phyloP scores from a whole-genome alignment of 2,329 filamentous ascomycete genomes.

The Aureobasidium musti region DNA sequence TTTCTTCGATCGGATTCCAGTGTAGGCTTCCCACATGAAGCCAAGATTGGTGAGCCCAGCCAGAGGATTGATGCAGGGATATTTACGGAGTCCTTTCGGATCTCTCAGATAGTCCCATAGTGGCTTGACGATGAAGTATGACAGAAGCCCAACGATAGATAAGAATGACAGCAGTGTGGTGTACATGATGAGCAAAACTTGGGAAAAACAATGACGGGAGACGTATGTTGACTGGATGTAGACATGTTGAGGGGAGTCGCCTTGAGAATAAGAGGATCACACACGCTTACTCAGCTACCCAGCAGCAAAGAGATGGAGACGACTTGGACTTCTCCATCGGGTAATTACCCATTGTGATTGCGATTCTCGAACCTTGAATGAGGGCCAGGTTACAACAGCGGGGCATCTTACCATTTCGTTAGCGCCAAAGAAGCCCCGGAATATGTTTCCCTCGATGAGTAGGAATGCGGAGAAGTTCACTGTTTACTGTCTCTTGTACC shows the following conservation, averaged over 20 bases:
- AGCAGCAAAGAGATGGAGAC: background rate
- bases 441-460: background rate
- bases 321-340: background rate
- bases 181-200: background rate
- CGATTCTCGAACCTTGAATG: background rate
- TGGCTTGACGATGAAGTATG: background rate
- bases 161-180: background rate
- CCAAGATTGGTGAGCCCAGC: slow-evolving; percentile 51
- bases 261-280: background rate
- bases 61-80: slow-evolving; percentile 48
- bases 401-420: background rate
- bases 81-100: slow-evolving; percentile 52
- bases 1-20: slow-evolving; percentile 47
- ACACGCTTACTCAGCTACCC: background rate
- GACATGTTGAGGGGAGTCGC: background rate
- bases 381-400: background rate
- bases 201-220: background rate
- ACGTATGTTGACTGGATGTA: background rate
- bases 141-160: background rate
- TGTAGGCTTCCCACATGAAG: slow-evolving; percentile 48
- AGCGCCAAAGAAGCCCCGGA: background rate
- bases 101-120: slow-evolving; percentile 46
- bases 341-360: background rate
- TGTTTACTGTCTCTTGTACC: too few species aligned
- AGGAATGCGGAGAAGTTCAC: background rate